A percentile compares a stretch with the other conserved stretches of the same genome.
Conservation (phyloP, 768 basidiomycete genomes). For the Chalciporus sphaerocephalus region DNA sequence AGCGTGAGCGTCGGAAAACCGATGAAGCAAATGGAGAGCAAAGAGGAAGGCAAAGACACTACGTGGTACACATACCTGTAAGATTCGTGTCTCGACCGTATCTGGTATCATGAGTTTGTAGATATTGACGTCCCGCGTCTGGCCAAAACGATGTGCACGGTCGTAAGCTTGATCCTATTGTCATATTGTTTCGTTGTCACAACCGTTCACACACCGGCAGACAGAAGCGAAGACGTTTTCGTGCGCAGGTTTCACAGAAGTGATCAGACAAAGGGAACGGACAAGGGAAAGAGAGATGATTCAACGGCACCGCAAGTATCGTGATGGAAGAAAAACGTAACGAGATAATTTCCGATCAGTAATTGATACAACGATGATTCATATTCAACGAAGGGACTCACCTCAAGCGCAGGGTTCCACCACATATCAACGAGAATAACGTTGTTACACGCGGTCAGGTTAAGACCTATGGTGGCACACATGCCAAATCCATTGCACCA, state of each 20-base stretch:
- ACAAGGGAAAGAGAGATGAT: not conserved
- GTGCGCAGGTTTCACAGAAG: not conserved
- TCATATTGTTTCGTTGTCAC: not conserved
- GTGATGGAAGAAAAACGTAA: not conserved
- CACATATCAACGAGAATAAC: slow-evolving; percentile 91
- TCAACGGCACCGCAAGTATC: not conserved
- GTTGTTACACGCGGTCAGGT: slow-evolving; percentile 89
- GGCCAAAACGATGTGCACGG: slow-evolving; percentile 85
- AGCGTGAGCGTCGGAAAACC: slow-evolving; percentile 4
- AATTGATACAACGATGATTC: not conserved
- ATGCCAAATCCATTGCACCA: slow-evolving; percentile 1
- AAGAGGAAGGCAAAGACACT: not conserved
- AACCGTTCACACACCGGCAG: not conserved
- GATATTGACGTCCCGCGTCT: slow-evolving; percentile 81
- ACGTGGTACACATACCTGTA: slow-evolving; percentile 43
- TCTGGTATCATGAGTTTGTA: slow-evolving; percentile 84
- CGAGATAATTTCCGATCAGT: slow-evolving; percentile 9
- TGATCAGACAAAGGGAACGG: not conserved
- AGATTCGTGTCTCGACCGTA: slow-evolving; percentile 85
- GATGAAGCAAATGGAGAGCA: not conserved
- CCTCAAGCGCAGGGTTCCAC: slow-evolving; percentile 91
- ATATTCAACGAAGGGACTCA: slow-evolving; percentile 29
- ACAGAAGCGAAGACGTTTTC: not conserved
- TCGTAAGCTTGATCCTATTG: slow-evolving; percentile 88
- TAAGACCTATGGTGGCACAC: slow-evolving; percentile 55